phyloP scores from a whole-genome alignment of 371 early-diverging fungal genomes.

The Mortierella sp. region DNA sequence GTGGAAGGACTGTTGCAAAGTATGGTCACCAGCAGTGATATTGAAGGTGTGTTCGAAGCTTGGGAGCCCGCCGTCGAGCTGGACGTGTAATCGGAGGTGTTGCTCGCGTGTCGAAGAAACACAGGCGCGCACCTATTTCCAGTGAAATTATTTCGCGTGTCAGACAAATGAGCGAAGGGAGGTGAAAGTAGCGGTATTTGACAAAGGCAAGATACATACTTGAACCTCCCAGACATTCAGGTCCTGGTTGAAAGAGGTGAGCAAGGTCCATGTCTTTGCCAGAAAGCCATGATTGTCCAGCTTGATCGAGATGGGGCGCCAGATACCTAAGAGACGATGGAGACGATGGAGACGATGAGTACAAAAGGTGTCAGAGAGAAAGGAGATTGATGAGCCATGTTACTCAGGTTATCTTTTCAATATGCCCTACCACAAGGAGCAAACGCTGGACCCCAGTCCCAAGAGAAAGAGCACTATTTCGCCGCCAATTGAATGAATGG shows the following conservation, averaged over 20 bases:
- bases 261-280: constrained; percentile 27
- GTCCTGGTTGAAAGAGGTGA: background rate
- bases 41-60: background rate
- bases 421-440: constrained; percentile 47
- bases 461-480: constrained; percentile 50
- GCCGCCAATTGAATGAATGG: background rate
- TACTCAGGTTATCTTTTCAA: background rate
- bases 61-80: background rate
- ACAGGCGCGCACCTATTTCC: background rate
- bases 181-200: background rate
- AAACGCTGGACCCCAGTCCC: constrained; percentile 58
- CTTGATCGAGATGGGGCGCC: constrained; percentile 44
- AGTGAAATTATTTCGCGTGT: background rate
- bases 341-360: background rate
- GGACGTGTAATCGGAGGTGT: background rate
- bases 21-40: background rate
- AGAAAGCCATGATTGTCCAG: constrained; percentile 23
- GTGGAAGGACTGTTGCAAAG: background rate
- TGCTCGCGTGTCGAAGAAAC: background rate
- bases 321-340: constrained; percentile 28
- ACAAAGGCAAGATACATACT: background rate
- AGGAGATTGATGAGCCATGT: too few species aligned
- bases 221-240: constrained; percentile 26
- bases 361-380: background rate
- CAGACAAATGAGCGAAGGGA: background rate